These are phyloP conservation scores for Aspergillus nomiae DNA, from an alignment of 2,329 filamentous ascomycete genomes.

Conservation along the genomic window DNA sequence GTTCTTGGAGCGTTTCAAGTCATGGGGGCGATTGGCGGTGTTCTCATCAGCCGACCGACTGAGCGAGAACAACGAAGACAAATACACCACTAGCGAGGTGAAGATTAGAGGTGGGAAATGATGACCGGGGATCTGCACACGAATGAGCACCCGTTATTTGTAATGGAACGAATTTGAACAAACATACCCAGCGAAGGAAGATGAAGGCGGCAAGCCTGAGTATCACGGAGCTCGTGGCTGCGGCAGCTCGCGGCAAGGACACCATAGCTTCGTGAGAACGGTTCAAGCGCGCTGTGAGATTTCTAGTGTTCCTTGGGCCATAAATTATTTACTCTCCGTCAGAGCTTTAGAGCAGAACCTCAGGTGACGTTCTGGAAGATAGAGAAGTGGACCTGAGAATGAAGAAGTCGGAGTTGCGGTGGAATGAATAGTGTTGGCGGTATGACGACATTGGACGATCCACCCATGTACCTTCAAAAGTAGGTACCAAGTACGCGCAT, in stretches of 20 bases:
- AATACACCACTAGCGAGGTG: conserved; percentile 49
- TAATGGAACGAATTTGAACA: not conserved
- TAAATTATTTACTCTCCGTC: not conserved
- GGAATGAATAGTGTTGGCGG: not conserved
- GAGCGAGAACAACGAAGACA: conserved; percentile 40
- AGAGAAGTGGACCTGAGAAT: not conserved
- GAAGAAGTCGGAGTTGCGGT: not conserved
- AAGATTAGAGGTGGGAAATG: conserved; percentile 39
- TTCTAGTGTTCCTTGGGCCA: not conserved
- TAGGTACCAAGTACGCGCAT: not conserved
- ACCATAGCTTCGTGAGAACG: conserved; percentile 29
- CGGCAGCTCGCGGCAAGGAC: conserved; percentile 32
- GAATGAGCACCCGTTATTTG: conserved; percentile 5
- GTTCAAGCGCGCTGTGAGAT: not conserved
- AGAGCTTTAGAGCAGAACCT: not conserved
- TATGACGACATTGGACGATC: not conserved
- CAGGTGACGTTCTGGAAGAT: not conserved
- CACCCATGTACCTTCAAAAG: not conserved
- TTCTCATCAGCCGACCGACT: conserved; percentile 9
- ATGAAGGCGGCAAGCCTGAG: conserved; percentile 40
- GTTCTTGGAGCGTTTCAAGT: not conserved
- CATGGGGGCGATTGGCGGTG: conserved; percentile 9
- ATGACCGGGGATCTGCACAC: conserved; percentile 40
- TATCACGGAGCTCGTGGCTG: conserved; percentile 39
- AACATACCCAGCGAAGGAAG: conserved; percentile 49